Evolutionary conservation across 164 flowering plant genomes (phyloP), one percentile per base, ranked within the genome.

Genomic region (Vitis labrusca): DNA sequence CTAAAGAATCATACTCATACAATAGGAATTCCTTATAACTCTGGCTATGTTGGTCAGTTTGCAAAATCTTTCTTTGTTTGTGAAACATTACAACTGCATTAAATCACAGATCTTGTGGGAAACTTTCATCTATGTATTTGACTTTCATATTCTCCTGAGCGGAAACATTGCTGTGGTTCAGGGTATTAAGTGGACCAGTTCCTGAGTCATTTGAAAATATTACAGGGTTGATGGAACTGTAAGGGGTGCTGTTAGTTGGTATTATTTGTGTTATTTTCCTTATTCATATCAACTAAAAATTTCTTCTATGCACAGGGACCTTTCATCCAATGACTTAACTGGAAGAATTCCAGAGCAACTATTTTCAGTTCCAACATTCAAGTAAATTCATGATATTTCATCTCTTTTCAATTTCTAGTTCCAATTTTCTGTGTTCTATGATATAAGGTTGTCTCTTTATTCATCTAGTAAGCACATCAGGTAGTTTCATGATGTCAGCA

Each of bases 271-370:
- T 11, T 44, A 58, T 16, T 49, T 11, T 13, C 23, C 58, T 27
- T 27, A 12, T 63, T 57, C 8, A 32, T 52, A 49, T 13, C 27
- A 57, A 8, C 17, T 60, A 60, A 44, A 16, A 48, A 57, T 23
- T 50, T 19, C 14, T 56, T 72, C 23, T 68, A 55, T 59, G 27
- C 75, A 30, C 78, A 94, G 98, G 82, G 97, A 92, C 80, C 87
- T 94, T 69, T 91, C 98, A 50, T 84, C 81, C 61, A 94, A 89
- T 64, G 64, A 77, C 58, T 70, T 94, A 57, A 77, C 69, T 4
- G 98, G 98, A 77, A 78, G 56, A 71, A 80, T 94, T 65, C 97
- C 97, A 48, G 10, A 51, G 30, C 67, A 78, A 61, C 73, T 94
- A 48, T 82, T 89, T 80, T 81, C 83, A 30, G 68, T 80, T 71